A percentile compares a stretch with the other conserved stretches of the same genome.
Conservation (phyloP, 1,284 basidiomycete genomes). For the Butyriboletus regius region DNA sequence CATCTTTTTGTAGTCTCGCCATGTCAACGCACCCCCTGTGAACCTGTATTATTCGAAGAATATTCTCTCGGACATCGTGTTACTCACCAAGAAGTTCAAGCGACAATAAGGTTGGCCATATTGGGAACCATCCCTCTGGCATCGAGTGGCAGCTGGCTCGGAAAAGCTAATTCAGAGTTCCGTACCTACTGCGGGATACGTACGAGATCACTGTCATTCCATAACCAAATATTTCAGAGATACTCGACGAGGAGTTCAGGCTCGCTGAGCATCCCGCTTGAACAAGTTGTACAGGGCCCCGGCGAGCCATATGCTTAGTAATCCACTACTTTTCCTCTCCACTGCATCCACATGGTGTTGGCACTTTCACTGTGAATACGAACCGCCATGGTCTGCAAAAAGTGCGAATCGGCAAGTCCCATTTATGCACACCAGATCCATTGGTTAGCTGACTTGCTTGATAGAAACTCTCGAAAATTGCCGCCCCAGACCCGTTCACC, state of each 20-base stretch:
- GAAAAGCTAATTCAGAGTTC: constrained; percentile 7
- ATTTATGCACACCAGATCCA: constrained; percentile 5
- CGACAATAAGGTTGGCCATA: constrained; percentile 26
- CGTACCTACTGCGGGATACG: background rate
- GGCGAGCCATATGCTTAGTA: constrained; percentile 13
- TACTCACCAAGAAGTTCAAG: constrained; percentile 21
- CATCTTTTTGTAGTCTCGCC: constrained; percentile 41
- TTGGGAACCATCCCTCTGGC: constrained; percentile 17
- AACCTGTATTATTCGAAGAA: constrained; percentile 22
- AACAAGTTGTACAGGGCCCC: background rate
- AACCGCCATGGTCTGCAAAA: constrained; percentile 62
- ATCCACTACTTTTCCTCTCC: too few species aligned
- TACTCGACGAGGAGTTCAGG: background rate
- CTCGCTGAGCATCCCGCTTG: background rate
- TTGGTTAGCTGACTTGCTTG: constrained; percentile 8
- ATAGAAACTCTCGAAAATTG: constrained; percentile 74
- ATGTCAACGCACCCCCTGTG: constrained; percentile 51
- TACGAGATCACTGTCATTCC: background rate
- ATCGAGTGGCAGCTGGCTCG: background rate
- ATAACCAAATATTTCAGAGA: background rate
- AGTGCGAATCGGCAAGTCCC: constrained; percentile 58
- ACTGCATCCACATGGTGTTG: too few species aligned
- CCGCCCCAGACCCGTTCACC: constrained; percentile 73
- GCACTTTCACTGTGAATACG: too few species aligned
- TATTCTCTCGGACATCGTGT: constrained; percentile 12